Conservation (phyloP, 208 protist species). For the Trypanosoma vivax region DNA sequence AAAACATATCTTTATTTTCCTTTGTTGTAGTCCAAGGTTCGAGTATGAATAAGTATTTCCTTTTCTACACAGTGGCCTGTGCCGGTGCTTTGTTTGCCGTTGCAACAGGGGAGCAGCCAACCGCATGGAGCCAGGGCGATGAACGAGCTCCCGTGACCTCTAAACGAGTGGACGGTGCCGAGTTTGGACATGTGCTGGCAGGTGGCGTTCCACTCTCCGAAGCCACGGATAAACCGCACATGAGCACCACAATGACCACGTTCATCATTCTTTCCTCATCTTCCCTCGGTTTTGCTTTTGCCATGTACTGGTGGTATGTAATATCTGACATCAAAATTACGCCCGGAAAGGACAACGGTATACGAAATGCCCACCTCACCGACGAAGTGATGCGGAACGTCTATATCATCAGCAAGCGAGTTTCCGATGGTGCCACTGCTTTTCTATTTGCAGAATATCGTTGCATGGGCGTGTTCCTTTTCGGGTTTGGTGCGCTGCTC, state of each 20-base stretch:
- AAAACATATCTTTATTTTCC: too few relatives aligned
- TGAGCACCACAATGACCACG: constrained; percentile 28
- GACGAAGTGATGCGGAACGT: constrained; percentile 82
- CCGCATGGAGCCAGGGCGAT: too few relatives aligned
- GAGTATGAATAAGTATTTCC: too few relatives aligned
- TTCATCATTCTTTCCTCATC: constrained; percentile 47
- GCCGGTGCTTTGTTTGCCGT: too few relatives aligned
- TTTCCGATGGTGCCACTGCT: constrained; percentile 67
- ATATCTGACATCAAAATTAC: constrained; percentile 50
- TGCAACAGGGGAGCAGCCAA: too few relatives aligned
- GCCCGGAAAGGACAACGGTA: constrained; percentile 47
- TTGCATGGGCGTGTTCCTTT: constrained; percentile 82
- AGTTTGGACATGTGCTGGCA: too few relatives aligned
- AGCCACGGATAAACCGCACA: too few relatives aligned
- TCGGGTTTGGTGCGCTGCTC: constrained; percentile 60
- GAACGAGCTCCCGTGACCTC: too few relatives aligned
- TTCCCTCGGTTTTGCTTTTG: constrained; percentile 58
- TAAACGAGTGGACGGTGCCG: too few relatives aligned
- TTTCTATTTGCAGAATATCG: constrained; percentile 84
- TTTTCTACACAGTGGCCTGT: too few relatives aligned
- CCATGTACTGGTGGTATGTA: constrained; percentile 82
- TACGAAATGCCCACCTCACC: constrained; percentile 63
- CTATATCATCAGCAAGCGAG: constrained; percentile 54
- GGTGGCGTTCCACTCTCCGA: too few relatives aligned
- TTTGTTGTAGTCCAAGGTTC: too few relatives aligned